These are phyloP conservation scores for Trametes versicolor DNA, from an alignment of 1,284 basidiomycete genomes.

Conservation along the genomic window DNA sequence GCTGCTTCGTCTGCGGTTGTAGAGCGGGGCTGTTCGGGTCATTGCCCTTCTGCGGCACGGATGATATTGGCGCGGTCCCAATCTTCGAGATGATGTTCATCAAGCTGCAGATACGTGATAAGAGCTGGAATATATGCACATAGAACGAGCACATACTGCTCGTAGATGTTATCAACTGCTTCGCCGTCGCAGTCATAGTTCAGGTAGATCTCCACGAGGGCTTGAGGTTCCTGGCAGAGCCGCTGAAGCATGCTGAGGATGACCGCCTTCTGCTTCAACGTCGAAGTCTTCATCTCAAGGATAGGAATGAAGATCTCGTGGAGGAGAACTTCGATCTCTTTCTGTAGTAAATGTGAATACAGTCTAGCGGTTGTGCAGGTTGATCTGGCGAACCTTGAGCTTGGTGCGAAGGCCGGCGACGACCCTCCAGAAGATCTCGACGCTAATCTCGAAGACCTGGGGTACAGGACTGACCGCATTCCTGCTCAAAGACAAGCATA, in stretches of 20 bases:
- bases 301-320: constrained; percentile 99
- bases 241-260: constrained; percentile 89
- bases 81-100: constrained; percentile 97
- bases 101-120: constrained; percentile 58
- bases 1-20: constrained; percentile 60
- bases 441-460: constrained; percentile 97
- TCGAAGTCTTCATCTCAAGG: constrained; percentile 97
- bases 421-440: constrained; percentile 99
- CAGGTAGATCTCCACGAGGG: constrained; percentile 95
- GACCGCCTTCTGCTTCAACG: constrained; percentile 93
- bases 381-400: constrained; percentile 75
- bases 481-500: constrained; percentile 92
- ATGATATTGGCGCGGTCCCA: constrained; percentile 73
- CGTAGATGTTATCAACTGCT: constrained; percentile 95
- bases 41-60: constrained; percentile 53
- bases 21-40: constrained; percentile 71
- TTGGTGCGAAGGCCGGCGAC: constrained; percentile 94
- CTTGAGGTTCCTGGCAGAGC: constrained; percentile 94
- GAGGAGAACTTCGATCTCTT: constrained; percentile 98
- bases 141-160: constrained; percentile 67
- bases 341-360: constrained; percentile 57
- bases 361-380: constrained; percentile 5
- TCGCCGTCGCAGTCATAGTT: constrained; percentile 98
- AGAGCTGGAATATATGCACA: no score
- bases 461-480: constrained; percentile 97